These are phyloP conservation scores for Drechslerella dactyloides DNA, from an alignment of 2,329 filamentous ascomycete genomes.

Conservation along the genomic window DNA sequence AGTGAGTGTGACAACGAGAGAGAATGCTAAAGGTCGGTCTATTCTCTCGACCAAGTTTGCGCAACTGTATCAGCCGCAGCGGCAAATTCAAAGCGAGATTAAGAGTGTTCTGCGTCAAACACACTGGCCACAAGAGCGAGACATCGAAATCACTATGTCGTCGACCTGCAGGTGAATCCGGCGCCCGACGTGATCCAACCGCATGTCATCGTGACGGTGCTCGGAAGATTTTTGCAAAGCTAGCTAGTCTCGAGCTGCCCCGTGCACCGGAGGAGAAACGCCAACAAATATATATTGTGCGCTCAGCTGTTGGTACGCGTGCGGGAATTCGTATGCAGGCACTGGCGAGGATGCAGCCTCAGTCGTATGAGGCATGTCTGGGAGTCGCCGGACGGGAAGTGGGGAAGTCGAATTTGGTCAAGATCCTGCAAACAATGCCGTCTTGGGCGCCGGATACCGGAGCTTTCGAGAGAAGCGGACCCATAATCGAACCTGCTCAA, in stretches of 20 bases:
- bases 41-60: not conserved
- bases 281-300: too few species aligned
- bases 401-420: not conserved
- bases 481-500: not conserved
- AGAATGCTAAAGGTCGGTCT: not conserved
- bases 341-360: not conserved
- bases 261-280: not conserved
- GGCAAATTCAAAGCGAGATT: conserved; percentile 22
- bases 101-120: not conserved
- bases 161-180: not conserved
- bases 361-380: not conserved
- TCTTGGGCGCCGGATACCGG: not conserved
- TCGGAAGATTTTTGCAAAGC: too few species aligned
- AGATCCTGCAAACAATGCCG: not conserved
- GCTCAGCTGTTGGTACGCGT: too few species aligned
- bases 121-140: not conserved
- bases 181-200: too few species aligned
- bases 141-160: not conserved
- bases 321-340: too few species aligned
- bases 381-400: not conserved
- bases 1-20: too few species aligned
- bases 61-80: conserved; percentile 37
- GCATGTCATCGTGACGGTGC: too few species aligned
- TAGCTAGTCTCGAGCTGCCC: too few species aligned
- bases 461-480: not conserved